Evolutionary conservation across 768 basidiomycete genomes (phyloP).

Genomic region (Lactarius hatsudake): DNA sequence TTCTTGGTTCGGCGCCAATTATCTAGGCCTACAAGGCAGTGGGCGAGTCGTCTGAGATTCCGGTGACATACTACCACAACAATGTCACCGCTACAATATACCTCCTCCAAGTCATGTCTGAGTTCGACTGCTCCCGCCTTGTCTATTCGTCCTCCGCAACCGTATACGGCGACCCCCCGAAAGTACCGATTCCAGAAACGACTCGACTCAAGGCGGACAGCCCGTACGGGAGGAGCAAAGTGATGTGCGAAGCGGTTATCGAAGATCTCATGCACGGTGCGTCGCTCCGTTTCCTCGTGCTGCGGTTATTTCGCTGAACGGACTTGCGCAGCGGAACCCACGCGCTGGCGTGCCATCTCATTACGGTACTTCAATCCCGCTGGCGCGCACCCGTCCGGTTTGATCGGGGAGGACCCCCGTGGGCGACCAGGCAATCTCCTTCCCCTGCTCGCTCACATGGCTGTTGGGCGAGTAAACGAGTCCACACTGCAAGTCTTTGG

Average conservation of each 20-base stretch:
- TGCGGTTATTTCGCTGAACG: background rate
- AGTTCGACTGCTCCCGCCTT: constrained; percentile 78
- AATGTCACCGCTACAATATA: constrained; percentile 89
- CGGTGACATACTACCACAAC: constrained; percentile 89
- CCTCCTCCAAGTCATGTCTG: constrained; percentile 83
- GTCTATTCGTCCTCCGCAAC: constrained; percentile 99
- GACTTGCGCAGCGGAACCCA: constrained; percentile 54
- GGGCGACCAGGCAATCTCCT: constrained; percentile 94
- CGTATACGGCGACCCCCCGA: constrained; percentile 92
- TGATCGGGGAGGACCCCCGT: constrained; percentile 94
- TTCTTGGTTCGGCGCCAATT: constrained; percentile 2
- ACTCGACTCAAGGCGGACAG: constrained; percentile 86
- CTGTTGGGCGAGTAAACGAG: constrained; percentile 80
- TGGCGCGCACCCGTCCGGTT: constrained; percentile 95
- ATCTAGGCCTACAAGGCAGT: constrained; percentile 93
- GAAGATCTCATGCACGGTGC: constrained; percentile 80
- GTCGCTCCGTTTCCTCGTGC: constrained; percentile 28
- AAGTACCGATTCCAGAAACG: constrained; percentile 91
- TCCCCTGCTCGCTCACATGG: constrained; percentile 92
- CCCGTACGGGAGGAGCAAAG: constrained; percentile 95
- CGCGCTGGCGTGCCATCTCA: constrained; percentile 77
- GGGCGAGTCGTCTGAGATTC: constrained; percentile 92
- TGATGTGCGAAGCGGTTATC: constrained; percentile 88
- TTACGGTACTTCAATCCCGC: constrained; percentile 99
- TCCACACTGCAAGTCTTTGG: constrained; percentile 74